Conservation (phyloP, 1,284 basidiomycete species). For the Cryptococcus floricola region DNA sequence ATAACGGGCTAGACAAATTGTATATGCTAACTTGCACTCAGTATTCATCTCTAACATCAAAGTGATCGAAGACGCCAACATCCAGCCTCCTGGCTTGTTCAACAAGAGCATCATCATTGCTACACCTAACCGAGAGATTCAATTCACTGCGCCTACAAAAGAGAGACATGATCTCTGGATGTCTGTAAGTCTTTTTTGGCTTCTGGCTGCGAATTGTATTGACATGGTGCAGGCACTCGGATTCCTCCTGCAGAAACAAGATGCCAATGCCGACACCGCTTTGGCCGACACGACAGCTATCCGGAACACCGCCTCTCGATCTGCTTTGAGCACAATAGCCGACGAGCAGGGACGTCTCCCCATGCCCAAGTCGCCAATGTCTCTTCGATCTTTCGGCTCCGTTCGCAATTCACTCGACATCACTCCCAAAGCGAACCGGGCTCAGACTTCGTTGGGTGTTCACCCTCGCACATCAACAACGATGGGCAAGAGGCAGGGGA, state of each 20-base stretch:
- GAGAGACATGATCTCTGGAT: slow-evolving; percentile 97
- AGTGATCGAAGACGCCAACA: slow-evolving; percentile 85
- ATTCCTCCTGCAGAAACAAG: slow-evolving; percentile 45
- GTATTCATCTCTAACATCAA: slow-evolving; percentile 94
- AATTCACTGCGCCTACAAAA: slow-evolving; percentile 89
- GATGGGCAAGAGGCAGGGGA: slow-evolving; percentile 75
- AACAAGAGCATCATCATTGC: slow-evolving; percentile 90
- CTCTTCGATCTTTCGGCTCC: slow-evolving; percentile 35
- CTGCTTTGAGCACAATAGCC: slow-evolving; percentile 27
- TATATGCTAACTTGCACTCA: slow-evolving; percentile 43
- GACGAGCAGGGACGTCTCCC: slow-evolving; percentile 40
- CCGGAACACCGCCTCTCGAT: slow-evolving; percentile 14
- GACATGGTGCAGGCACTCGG: slow-evolving; percentile 28
- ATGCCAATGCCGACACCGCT: slow-evolving; percentile 6
- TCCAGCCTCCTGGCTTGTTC: slow-evolving; percentile 86
- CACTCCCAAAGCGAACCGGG: slow-evolving; percentile 36
- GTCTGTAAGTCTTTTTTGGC: slow-evolving; percentile 56
- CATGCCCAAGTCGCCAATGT: slow-evolving; percentile 32
- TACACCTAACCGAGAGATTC: slow-evolving; percentile 92
- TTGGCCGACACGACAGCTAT: slow-evolving; percentile 15
- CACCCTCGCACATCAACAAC: slow-evolving; percentile 52
- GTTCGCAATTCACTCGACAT: slow-evolving; percentile 24
- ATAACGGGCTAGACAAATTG: slow-evolving; percentile 7
- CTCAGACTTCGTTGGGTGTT: slow-evolving; percentile 53
- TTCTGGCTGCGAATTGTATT: neutral